Evolutionary conservation across 2,329 filamentous ascomycete genomes (phyloP).

Genomic region (Zymoseptoria crescenta): DNA sequence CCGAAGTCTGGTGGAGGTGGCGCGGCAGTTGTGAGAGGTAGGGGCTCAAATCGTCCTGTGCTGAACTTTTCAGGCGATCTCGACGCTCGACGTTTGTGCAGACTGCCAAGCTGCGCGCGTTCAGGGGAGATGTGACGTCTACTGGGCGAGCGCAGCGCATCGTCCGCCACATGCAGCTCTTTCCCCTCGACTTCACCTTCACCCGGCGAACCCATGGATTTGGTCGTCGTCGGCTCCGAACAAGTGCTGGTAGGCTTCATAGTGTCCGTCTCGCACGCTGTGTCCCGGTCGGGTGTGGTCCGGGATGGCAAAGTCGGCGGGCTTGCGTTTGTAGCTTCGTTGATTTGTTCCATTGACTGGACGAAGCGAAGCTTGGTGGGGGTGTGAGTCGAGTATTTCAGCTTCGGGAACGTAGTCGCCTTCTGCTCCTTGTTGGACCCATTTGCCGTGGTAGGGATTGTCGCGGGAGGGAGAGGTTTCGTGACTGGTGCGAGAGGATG

Average conservation of each 20-base stretch:
- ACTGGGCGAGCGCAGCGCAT: not conserved
- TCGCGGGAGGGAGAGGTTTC: not conserved
- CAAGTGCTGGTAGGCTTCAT: conserved; percentile 13
- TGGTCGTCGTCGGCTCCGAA: conserved; percentile 16
- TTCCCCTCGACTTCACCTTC: not conserved
- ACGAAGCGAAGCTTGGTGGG: conserved; percentile 5
- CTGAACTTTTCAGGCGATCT: conserved; percentile 24
- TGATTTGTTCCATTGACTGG: conserved; percentile 7
- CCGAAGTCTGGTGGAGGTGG: not conserved
- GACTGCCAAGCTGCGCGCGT: conserved; percentile 5
- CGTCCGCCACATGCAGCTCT: not conserved
- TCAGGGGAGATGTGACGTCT: not conserved
- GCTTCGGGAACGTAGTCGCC: conserved; percentile 13
- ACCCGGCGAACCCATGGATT: conserved; percentile 6
- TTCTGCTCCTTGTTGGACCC: conserved; percentile 6
- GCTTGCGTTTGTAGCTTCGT: conserved; percentile 5
- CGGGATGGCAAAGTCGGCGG: conserved; percentile 10
- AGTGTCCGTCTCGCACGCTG: conserved; percentile 5
- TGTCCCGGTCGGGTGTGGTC: conserved; percentile 12
- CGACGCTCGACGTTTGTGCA: conserved; percentile 21
- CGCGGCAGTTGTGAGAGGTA: conserved; percentile 13
- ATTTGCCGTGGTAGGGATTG: not conserved
- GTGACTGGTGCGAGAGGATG: not conserved
- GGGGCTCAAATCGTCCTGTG: conserved; percentile 18
- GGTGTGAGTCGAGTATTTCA: conserved; percentile 3